Base-by-base conservation (phyloP, 1,284 basidiomycete species). In the Golubevia sp. region DNA sequence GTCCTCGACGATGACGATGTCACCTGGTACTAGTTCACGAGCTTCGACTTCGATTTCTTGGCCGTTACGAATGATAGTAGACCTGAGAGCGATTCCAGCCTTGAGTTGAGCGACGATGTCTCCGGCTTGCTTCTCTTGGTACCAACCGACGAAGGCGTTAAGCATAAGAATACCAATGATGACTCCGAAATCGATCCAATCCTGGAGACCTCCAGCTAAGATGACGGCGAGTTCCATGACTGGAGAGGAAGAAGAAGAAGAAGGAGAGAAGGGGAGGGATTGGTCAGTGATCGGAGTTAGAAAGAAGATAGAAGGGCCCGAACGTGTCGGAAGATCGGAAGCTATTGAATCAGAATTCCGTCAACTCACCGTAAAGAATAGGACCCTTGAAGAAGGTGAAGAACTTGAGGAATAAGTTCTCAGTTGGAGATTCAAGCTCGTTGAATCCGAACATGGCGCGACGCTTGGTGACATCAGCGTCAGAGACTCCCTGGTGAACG, bases 111-210 rank as follows among this genome's bases (percentile, higher is more conserved):
- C 86, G 64, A 87, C 86, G 73, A 87, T 87, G 75, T 87, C 86
- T 60, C 86, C 86, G 48, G 86, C 84, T 84, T 84, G 79, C 85
- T 88, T 88, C 73, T 88, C 87, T 74, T 88, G 87, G 76, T 88
- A 88, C 87, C 87, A 88, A 59, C 87, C 87, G 68, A 88, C 87
- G 61, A 86, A 84, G 52, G 87, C 87, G 84, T 88, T 88, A 67
- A 85, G 77, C 56, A 84, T 62, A 54, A 74, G 60, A 51, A 68
- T 73, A 70, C 80, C 74, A 61, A 85, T 85, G 62, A 87, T 87
- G 56, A 88, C 87, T 81, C 87, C 87, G 73, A 88, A 87, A 76
- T 88, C 87, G 66, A 85, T 84, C 84, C 84, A 85, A 73, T 84
- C 84, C 62, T 73, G 81, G n/a, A 85, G 78, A 84, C 84, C 84